phyloP scores from a whole-genome alignment of 1,139 yeast genomes.

The Lodderomyces parapsilosis region DNA sequence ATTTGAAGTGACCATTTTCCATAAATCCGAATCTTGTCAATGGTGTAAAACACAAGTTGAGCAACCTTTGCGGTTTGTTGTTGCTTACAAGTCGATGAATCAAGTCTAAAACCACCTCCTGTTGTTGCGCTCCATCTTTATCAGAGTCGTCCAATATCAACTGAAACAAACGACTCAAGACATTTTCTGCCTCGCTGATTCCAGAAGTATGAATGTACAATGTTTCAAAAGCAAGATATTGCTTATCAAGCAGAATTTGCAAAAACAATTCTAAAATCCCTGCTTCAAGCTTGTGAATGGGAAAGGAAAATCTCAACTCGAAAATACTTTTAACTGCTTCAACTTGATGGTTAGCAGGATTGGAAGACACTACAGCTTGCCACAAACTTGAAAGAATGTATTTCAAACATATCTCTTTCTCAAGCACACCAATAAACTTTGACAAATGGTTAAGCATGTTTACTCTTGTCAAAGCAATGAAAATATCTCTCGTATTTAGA shows the following conservation, averaged over 20 bases:
- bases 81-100: constrained; percentile 43
- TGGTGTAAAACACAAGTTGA: constrained; percentile 55
- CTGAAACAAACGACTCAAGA: constrained; percentile 67
- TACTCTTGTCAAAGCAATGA: background rate
- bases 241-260: constrained; percentile 31
- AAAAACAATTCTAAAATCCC: constrained; percentile 52
- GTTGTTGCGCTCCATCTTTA: constrained; percentile 35
- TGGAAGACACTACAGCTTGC: constrained; percentile 43
- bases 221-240: constrained; percentile 50
- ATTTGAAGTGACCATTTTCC: constrained; percentile 14
- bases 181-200: constrained; percentile 38
- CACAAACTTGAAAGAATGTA: constrained; percentile 43
- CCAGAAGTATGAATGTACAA: constrained; percentile 60
- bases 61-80: constrained; percentile 57
- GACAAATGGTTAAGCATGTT: constrained; percentile 25
- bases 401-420: constrained; percentile 34
- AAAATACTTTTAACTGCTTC: constrained; percentile 58
- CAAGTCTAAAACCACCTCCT: constrained; percentile 56
- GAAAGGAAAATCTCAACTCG: constrained; percentile 38
- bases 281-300: constrained; percentile 54
- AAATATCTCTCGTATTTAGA: background rate
- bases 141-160: constrained; percentile 63
- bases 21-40: constrained; percentile 42
- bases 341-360: constrained; percentile 54
- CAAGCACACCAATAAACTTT: constrained; percentile 21